Percentiles rank a stretch among this genome's conserved stretches.
phyloP scores from a whole-genome alignment of 2,329 filamentous ascomycete genomes.

The Raffaelea deltoideospora region DNA sequence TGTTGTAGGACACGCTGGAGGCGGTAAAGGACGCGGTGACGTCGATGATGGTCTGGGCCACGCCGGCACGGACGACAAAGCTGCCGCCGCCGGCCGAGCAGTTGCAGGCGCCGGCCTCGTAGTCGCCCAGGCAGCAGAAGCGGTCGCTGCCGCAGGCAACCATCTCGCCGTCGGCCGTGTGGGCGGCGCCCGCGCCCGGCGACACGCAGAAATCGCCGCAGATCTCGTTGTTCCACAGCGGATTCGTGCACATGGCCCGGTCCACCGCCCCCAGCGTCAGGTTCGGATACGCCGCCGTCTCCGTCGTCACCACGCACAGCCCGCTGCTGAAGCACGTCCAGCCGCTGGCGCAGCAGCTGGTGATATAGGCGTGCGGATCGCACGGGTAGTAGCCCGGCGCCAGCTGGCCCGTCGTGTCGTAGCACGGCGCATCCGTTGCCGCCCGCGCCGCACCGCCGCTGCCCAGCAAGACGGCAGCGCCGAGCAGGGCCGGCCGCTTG shows the following conservation, averaged over 20 bases:
- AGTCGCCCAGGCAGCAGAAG: slow-evolving; percentile 13
- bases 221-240: slow-evolving; percentile 11
- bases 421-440: slow-evolving; percentile 10
- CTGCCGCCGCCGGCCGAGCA: slow-evolving; percentile 6
- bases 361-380: slow-evolving; percentile 7
- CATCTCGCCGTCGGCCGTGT: slow-evolving; percentile 8
- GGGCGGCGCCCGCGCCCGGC: slow-evolving; percentile 1
- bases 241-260: slow-evolving; percentile 12
- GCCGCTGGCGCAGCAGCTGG: slow-evolving; percentile 12
- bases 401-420: slow-evolving; percentile 8
- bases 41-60: slow-evolving; percentile 10
- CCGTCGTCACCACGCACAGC: slow-evolving; percentile 11
- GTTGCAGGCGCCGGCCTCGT: slow-evolving; percentile 9
- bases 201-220: slow-evolving; percentile 12
- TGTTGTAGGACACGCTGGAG: slow-evolving; percentile 4
- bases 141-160: slow-evolving; percentile 7
- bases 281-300: slow-evolving; percentile 8
- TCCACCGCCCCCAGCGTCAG: slow-evolving; percentile 8
- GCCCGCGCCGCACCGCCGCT: neutral
- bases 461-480: neutral
- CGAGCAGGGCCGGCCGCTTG: no score
- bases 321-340: slow-evolving; percentile 13
- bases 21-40: slow-evolving; percentile 4
- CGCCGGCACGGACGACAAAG: slow-evolving; percentile 5
- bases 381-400: slow-evolving; percentile 12